Evolutionary conservation across 371 early-diverging fungal species (phyloP), one percentile per base, ranked within the genome.

Genomic region (Saksenaea oblongispora): DNA sequence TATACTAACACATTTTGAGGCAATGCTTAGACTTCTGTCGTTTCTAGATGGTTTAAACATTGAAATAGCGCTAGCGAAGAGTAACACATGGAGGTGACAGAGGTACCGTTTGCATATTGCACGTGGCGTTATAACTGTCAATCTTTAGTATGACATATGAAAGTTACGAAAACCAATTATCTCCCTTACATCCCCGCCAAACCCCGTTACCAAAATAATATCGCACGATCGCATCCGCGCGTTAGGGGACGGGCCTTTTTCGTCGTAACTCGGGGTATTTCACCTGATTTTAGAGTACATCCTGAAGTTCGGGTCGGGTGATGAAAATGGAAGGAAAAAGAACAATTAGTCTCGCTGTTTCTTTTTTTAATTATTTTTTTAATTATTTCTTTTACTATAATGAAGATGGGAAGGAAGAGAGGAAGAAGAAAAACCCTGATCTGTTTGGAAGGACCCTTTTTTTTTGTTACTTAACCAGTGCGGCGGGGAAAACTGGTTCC

Each of bases 401-500:
- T 2, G 4, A 7, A 31, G 31, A 31, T 2, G 31, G 7, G 7
- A 31, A 31, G 31, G 31, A 14, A 41, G 14, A 41, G 14, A 41
- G 14, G 18, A 14, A 41, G 14, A 2, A 14, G 14, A 41, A 41
- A 47, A 47, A 47, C 51, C 51, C 51, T 47, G 51, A 47, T 22
- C 51, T 17, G 51, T 18, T 18, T 22, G 51, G 22, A 10, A 47
- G 51, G 51, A 47, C 51, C 51, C 51, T 47, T 47, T 39, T 39
- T 22, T 10, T 47, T 5, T 39, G 10, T 10, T 22, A 24, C 24
- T 47, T 47, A 47, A 22, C n/a, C 22, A 47, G 22, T 47, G n/a
- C 18, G 24, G 51, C 51, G 51, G 51, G 51, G n/a, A 47, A 47
- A 47, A 47, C 51, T 47, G 51, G 51, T 47, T 47, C 51, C 51